Evolutionary conservation across 192 early-diverging fungal species (phyloP).

Genomic region (Coemansia sp.): DNA sequence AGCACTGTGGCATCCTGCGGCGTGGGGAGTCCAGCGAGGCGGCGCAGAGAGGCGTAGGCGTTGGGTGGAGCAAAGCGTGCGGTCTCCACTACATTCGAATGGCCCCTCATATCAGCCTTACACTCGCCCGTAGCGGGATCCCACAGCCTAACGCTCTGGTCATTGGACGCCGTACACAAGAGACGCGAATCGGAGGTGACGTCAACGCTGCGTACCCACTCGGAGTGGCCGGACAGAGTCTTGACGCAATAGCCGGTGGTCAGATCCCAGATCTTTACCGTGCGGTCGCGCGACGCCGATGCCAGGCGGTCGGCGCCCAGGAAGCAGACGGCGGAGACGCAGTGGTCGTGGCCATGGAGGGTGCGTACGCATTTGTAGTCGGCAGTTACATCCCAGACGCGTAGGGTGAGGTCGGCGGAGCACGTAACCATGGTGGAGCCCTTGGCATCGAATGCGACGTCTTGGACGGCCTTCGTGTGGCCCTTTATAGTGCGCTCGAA

Average conservation of each 20-base stretch:
- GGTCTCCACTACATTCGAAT: slow-evolving; percentile 95
- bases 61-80: slow-evolving; percentile 76
- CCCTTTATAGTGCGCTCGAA: slow-evolving; percentile 93
- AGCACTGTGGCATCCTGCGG: slow-evolving; percentile 49
- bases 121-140: slow-evolving; percentile 70
- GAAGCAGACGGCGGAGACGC: slow-evolving; percentile 80
- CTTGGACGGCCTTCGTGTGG: slow-evolving; percentile 94
- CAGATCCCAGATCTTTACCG: slow-evolving; percentile 90
- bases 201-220: slow-evolving; percentile 84
- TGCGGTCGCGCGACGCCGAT: slow-evolving; percentile 88
- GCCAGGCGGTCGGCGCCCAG: slow-evolving; percentile 78
- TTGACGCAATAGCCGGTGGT: slow-evolving; percentile 72
- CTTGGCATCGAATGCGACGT: slow-evolving; percentile 80
- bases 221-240: slow-evolving; percentile 75
- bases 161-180: slow-evolving; percentile 77
- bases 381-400: slow-evolving; percentile 86
- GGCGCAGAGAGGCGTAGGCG: slow-evolving; percentile 65
- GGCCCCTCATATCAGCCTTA: slow-evolving; percentile 79
- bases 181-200: slow-evolving; percentile 68
- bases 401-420: slow-evolving; percentile 88
- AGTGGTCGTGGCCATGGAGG: slow-evolving; percentile 90
- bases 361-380: slow-evolving; percentile 84
- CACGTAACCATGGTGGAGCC: slow-evolving; percentile 84
- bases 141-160: slow-evolving; percentile 88
- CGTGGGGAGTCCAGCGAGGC: slow-evolving; percentile 62